Percentiles rank a stretch among this genome's conserved stretches.
Conservation (phyloP, 441 rosid species). For the Adansonia gregorii region DNA sequence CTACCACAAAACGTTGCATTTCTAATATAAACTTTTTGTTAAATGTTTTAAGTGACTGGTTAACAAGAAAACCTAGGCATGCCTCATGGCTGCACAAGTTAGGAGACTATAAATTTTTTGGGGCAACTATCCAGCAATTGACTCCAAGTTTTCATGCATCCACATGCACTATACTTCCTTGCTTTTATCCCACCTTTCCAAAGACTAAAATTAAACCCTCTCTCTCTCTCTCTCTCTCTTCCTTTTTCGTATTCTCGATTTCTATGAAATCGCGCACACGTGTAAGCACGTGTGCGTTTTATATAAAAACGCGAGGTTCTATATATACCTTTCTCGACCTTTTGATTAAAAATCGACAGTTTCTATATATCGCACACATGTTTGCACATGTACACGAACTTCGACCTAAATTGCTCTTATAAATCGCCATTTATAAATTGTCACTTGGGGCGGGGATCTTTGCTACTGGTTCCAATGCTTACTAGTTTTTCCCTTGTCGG, state of each 20-base stretch:
- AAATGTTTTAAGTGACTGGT: not conserved
- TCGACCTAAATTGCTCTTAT: constrained; percentile 46
- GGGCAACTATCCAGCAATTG: not conserved
- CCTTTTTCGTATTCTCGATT: not conserved
- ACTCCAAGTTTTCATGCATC: too few species aligned
- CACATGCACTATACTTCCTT: too few species aligned
- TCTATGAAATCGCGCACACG: constrained; percentile 55
- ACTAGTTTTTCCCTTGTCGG: not conserved
- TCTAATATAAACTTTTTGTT: not conserved
- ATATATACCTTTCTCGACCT: constrained; percentile 32
- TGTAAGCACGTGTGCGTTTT: constrained; percentile 79
- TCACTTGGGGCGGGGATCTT: constrained; percentile 27
- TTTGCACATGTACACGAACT: constrained; percentile 83
- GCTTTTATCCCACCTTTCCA: too few species aligned
- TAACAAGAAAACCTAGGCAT: not conserved
- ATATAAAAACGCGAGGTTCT: constrained; percentile 52
- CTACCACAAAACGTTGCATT: not conserved
- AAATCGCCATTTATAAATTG: constrained; percentile 25
- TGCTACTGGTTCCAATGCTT: constrained; percentile 34
- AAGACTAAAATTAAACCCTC: not conserved
- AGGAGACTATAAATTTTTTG: constrained; percentile 24
- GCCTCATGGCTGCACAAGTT: not conserved
- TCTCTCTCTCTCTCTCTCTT: not conserved
- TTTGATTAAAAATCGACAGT: not conserved
- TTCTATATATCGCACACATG: constrained; percentile 64